phyloP scores from a whole-genome alignment of 2,329 filamentous ascomycete genomes.

The Cordyceps fumosorosea region DNA sequence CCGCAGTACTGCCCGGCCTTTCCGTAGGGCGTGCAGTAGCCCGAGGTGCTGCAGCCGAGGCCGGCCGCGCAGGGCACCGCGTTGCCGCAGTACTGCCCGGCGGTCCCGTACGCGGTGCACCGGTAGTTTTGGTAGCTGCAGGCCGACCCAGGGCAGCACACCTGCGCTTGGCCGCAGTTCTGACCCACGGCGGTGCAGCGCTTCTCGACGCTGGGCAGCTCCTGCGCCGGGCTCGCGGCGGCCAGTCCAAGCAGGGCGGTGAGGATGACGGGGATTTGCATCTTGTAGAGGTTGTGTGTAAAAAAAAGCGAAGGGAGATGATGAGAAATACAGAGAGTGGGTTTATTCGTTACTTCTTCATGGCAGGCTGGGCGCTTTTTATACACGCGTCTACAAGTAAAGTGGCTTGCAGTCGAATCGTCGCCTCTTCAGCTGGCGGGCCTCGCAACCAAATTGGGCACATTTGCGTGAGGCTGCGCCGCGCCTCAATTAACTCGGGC shows the following conservation, averaged over 20 bases:
- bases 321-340: no score
- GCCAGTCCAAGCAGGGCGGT: not conserved
- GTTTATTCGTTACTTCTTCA: not conserved
- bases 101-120: constrained; percentile 37
- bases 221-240: not conserved
- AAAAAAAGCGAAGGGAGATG: not conserved
- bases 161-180: not conserved
- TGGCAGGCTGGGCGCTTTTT: not conserved
- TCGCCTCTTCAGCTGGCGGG: not conserved
- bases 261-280: not conserved
- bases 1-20: not conserved
- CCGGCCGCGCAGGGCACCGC: constrained; percentile 23
- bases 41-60: not conserved
- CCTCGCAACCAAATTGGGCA: not conserved
- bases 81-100: constrained; percentile 32
- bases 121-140: not conserved
- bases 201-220: not conserved
- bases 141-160: not conserved
- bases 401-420: not conserved
- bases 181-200: not conserved
- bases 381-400: not conserved
- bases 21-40: constrained; percentile 2
- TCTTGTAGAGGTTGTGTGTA: not conserved
- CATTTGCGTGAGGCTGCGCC: not conserved
- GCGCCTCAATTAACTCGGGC: not conserved